These are phyloP conservation scores for Crucibulum parvulum DNA, from an alignment of 1,284 basidiomycete species.

Conservation along the genomic window DNA sequence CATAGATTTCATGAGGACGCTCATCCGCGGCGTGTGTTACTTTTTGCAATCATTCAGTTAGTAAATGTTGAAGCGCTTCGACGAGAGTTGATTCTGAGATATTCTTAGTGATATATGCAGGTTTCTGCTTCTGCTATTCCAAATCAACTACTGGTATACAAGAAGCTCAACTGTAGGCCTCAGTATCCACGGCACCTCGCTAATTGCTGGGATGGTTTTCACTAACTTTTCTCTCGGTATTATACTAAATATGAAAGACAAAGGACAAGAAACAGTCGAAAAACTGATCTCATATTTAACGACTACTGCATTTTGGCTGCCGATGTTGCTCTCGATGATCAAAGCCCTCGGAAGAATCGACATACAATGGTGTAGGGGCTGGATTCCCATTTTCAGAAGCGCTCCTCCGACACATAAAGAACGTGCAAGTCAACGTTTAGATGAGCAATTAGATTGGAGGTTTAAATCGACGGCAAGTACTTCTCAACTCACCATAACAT, in stretches of 20 bases:
- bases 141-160: slow-evolving; percentile 34
- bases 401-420: slow-evolving; percentile 25
- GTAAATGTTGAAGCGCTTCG: neutral
- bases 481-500: neutral
- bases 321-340: slow-evolving; percentile 20
- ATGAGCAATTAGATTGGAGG: slow-evolving; percentile 15
- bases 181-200: slow-evolving; percentile 24
- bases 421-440: slow-evolving; percentile 27
- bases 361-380: slow-evolving; percentile 16
- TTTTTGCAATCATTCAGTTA: slow-evolving; percentile 17
- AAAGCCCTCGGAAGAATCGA: slow-evolving; percentile 22
- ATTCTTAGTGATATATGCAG: too few species aligned
- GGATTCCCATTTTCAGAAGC: slow-evolving; percentile 19
- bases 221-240: slow-evolving; percentile 8
- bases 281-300: slow-evolving; percentile 7
- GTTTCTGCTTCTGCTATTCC: neutral
- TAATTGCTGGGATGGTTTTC: slow-evolving; percentile 14
- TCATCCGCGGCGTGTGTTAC: slow-evolving; percentile 24
- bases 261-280: slow-evolving; percentile 3
- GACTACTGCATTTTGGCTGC: slow-evolving; percentile 1
- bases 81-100: neutral
- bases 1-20: slow-evolving; percentile 18
- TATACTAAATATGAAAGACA: neutral
- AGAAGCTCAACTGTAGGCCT: slow-evolving; percentile 32
- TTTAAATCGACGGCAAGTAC: slow-evolving; percentile 14